A percentile compares a stretch with the other conserved stretches of the same genome.
phyloP scores from a whole-genome alignment of 768 basidiomycete genomes.

The Phaeotremella skinneri region DNA sequence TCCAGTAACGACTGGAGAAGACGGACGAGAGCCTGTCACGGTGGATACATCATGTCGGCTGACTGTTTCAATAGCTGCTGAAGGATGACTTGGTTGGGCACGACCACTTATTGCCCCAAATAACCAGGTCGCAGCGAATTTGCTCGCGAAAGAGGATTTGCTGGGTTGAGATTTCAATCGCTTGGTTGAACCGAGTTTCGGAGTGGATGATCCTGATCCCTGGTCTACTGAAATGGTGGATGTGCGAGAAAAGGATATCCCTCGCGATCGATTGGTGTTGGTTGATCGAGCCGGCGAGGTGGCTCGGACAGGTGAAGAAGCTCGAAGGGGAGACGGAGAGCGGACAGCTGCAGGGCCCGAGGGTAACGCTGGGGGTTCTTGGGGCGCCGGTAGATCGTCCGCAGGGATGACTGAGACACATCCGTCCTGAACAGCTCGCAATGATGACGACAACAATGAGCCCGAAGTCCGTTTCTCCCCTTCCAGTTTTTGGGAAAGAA shows the following conservation, averaged over 20 bases:
- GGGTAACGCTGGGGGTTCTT: not conserved
- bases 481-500: constrained; percentile 26
- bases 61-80: constrained; percentile 39
- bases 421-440: not conserved
- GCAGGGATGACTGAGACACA: not conserved
- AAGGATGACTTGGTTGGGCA: constrained; percentile 40
- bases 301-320: not conserved
- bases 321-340: not conserved
- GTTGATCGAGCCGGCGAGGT: not conserved
- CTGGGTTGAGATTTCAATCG: constrained; percentile 32
- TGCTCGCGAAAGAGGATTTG: constrained; percentile 33
- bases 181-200: constrained; percentile 33
- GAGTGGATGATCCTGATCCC: constrained; percentile 38
- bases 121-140: constrained; percentile 41
- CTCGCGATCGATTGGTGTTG: not conserved
- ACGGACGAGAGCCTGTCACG: constrained; percentile 2
- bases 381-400: not conserved
- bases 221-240: constrained; percentile 17
- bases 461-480: constrained; percentile 13
- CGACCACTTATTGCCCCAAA: constrained; percentile 33
- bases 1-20: constrained; percentile 15
- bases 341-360: not conserved
- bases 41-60: constrained; percentile 33
- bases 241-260: constrained; percentile 20
- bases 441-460: constrained; percentile 1